Evolutionary conservation across 306 rosid genomes (phyloP), one percentile per base, ranked within the genome.

Genomic region (Dryas drummondii): DNA sequence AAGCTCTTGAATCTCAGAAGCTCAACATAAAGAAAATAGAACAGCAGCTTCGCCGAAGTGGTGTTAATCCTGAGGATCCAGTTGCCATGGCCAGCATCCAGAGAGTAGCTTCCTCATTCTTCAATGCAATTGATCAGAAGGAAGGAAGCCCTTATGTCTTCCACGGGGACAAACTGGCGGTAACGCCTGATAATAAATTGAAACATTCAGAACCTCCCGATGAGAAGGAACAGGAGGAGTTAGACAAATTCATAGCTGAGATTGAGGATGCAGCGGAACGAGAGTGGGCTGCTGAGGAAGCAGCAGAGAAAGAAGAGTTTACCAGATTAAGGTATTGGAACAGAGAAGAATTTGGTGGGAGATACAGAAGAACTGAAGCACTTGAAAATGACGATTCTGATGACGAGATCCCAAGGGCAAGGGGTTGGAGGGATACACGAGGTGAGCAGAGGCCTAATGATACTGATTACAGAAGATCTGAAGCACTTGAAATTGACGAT

Each of bases 1-100:
- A 94, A 82, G 98, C 98, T 70, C 96, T 94, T 50, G 98, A 94
- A 80, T 94, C 98, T 68, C 97, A 94, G 83, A 94, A 94, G 84
- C 80, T 94, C 60, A 94, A 94, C 85, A 91, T 91, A 67, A 94
- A 91, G 98, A 87, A 90, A 83, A 71, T 87, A 64, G 98, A 94
- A 74, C 98, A 94, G 84, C 80, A 94, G 81, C 97, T 94, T 72
- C 90, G 96, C 13, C 87, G 93, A 48, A 94, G 75, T 88, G 98
- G 98, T 76, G 86, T 91, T 63, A 94, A 94, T 81, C 97, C 98
- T 2, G 98, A 91, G 89, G 98, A 94, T 87, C 98, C 98, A 37
- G 82, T 86, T 77, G 97, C 97, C 58, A 86, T 92, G 86, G 98
- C 98, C 70, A 91, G 98, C 83, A 91, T 91, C 64, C 98, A 88